Base-by-base conservation (phyloP, 1,284 basidiomycete genomes). In the Tilletia caries region DNA sequence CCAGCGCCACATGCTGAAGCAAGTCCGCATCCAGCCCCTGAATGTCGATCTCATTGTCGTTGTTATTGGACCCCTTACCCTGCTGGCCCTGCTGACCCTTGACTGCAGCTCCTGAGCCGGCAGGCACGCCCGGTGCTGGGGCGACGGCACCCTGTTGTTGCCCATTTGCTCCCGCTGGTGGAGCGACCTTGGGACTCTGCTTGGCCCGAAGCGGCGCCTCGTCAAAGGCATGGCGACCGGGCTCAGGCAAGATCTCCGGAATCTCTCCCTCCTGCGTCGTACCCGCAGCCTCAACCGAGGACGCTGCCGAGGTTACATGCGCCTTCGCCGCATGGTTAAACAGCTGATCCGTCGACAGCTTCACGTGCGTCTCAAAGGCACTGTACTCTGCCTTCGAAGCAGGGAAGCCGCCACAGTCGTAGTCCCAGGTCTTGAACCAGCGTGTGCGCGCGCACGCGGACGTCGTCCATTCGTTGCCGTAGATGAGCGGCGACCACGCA, bases 381-480 rank as follows among this genome's bases (percentile, higher is more conserved):
- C 66, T 64, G 67, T 76, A 83, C 71, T 73, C 71, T 32, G 23
- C n/a, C 10, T 72, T 3, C 25, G 71, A 58, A 8, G 70, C 62
- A 3, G 81, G 80, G 70, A 76, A 82, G 27, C 79, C 77, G 52
- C 79, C 91, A 89, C 95, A 98, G 68, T 89, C 89, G 82, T 98
- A 98, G 84, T 99, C 96, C 95, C 96, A 98, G 1, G 89, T 91
- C 85, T 90, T 92, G 68, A 94, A 79, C 92, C 92, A 94, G 80
- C 90, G 89, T 4, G 93, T 90, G 60, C 86, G 87, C 71, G 88
- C 84, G 81, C 95, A 98, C 71, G 91, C 87, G 13, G 80, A 81
- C 83, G 87, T 90, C 34, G 94, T 98, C 96, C 96, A 98, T 0
- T 88, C 86, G 23, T 85, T 88, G 0, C 92, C 96, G 83, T 98